phyloP scores from a whole-genome alignment of 306 rosid genomes.

The Astragalus membranaceus region DNA sequence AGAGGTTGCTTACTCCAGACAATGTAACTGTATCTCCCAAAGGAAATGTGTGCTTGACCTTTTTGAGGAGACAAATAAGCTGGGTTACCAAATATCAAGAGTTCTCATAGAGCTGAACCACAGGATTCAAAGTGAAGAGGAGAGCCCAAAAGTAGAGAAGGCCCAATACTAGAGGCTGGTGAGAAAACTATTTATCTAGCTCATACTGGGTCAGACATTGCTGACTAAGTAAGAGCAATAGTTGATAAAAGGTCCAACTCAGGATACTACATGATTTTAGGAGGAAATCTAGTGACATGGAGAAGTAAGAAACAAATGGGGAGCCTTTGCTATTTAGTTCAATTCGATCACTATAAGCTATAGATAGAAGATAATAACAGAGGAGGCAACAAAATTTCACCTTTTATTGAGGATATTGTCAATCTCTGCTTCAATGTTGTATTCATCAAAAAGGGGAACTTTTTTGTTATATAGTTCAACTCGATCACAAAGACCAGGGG shows the following conservation, averaged over 20 bases:
- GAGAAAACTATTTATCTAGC: no score
- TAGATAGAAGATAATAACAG: conserved; percentile 3
- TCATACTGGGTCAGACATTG: neutral
- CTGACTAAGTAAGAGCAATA: neutral
- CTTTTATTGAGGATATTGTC: conserved; percentile 84
- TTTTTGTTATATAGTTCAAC: conserved; percentile 68
- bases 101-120: no score
- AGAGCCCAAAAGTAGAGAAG: no score
- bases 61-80: no score
- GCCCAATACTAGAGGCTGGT: no score
- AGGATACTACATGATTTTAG: neutral
- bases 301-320: neutral
- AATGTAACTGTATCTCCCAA: no score
- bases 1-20: no score
- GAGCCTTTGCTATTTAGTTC: no score
- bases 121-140: no score
- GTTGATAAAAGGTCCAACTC: neutral
- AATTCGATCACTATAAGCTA: neutral
- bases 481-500: conserved; percentile 90
- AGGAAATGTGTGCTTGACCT: no score
- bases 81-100: no score
- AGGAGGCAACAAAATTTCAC: conserved; percentile 32
- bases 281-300: neutral
- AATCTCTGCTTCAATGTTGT: conserved; percentile 85
- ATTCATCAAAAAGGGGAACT: conserved; percentile 83